Conservation (phyloP, 768 basidiomycete genomes). For the Pleurotus platypus region DNA sequence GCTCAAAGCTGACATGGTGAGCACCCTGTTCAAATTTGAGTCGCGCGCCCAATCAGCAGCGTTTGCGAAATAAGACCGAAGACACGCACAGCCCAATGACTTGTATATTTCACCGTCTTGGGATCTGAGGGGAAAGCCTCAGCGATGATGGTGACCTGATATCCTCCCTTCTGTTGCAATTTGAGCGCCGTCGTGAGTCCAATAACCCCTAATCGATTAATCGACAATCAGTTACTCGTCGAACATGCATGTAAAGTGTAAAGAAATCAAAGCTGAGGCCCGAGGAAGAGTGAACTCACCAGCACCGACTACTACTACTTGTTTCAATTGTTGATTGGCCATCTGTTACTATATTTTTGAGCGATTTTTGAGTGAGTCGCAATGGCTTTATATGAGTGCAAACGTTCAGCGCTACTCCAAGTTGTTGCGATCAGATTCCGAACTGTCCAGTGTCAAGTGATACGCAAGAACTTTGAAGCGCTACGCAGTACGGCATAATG, state of each 20-base stretch:
- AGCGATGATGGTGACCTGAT: constrained; percentile 66
- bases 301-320: constrained; percentile 35
- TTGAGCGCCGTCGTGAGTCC: constrained; percentile 75
- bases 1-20: constrained; percentile 66
- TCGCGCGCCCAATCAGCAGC: neutral
- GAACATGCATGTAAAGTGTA: too few relatives aligned
- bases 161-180: constrained; percentile 59
- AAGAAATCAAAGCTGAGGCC: too few relatives aligned
- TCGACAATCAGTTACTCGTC: neutral
- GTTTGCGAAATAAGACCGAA: neutral
- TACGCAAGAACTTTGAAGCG: too few relatives aligned
- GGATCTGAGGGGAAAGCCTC: constrained; percentile 71
- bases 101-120: constrained; percentile 73
- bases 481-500: too few relatives aligned
- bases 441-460: too few relatives aligned
- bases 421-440: too few relatives aligned
- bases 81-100: constrained; percentile 74
- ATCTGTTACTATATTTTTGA: neutral
- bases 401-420: too few relatives aligned
- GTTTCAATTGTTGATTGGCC: constrained; percentile 14
- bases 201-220: constrained; percentile 55
- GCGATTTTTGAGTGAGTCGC: too few relatives aligned
- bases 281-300: constrained; percentile 20
- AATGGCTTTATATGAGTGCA: too few relatives aligned
- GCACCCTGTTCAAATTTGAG: constrained; percentile 55